A percentile compares a stretch with the other conserved stretches of the same genome.
phyloP scores from a whole-genome alignment of 345 rosid genomes.

The Rhizophora mangle region DNA sequence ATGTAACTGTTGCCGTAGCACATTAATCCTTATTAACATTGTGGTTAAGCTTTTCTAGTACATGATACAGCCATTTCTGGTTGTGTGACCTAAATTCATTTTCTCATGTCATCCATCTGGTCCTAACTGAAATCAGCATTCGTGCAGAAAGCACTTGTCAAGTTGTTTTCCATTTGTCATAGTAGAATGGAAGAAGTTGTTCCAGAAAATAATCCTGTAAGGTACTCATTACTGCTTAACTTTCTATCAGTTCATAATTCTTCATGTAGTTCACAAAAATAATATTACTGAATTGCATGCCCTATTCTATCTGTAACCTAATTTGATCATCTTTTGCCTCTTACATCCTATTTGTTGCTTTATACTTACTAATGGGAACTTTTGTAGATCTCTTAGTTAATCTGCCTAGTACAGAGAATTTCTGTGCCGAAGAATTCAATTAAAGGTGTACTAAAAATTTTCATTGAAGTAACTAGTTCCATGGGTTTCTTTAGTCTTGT shows the following conservation, averaged over 20 bases:
- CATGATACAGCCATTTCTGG: too few relatives aligned
- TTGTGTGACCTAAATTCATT: too few relatives aligned
- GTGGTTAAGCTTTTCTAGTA: too few relatives aligned
- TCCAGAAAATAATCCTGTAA: slow-evolving; percentile 47
- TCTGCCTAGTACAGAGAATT: not conserved
- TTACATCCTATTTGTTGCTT: not conserved
- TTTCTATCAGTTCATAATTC: slow-evolving; percentile 11
- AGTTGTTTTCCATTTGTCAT: slow-evolving; percentile 68
- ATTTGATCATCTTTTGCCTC: not conserved
- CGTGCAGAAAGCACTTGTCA: slow-evolving; percentile 63
- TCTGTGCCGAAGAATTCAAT: not conserved
- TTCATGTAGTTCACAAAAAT: not conserved
- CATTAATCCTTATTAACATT: too few relatives aligned
- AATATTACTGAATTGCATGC: not conserved
- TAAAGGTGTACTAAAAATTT: not conserved
- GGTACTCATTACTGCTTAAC: slow-evolving; percentile 37
- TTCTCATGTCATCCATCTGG: not conserved
- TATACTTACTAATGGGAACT: not conserved
- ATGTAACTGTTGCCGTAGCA: too few relatives aligned
- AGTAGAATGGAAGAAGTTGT: slow-evolving; percentile 74
- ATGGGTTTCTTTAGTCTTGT: slow-evolving; percentile 50
- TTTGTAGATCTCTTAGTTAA: not conserved
- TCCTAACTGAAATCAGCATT: slow-evolving; percentile 11
- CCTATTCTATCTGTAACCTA: not conserved
- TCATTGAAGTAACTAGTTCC: not conserved